Conservation (phyloP, 1,284 basidiomycete species). For the Heterobasidion annosum region DNA sequence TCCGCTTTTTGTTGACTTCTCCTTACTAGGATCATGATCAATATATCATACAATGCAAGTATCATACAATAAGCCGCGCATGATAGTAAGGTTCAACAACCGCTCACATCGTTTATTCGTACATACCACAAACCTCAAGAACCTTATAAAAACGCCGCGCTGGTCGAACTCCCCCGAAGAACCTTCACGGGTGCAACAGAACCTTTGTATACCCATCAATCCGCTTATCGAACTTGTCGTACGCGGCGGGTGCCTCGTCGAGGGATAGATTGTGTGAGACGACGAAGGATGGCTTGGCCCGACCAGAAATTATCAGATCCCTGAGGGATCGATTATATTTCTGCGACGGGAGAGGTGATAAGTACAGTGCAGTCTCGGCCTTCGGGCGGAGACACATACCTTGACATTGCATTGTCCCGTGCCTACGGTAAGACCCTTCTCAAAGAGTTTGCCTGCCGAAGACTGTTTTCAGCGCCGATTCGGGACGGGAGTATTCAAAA, state of each 20-base stretch:
- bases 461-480: background rate
- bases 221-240: conserved; percentile 40
- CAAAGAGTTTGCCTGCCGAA: conserved; percentile 33
- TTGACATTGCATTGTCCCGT: conserved; percentile 49
- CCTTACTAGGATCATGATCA: no score
- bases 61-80: background rate
- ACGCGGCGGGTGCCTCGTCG: conserved; percentile 36
- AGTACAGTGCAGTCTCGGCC: background rate
- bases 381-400: conserved; percentile 15
- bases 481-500: background rate
- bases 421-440: conserved; percentile 41
- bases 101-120: background rate
- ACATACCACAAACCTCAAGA: background rate
- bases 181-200: conserved; percentile 34
- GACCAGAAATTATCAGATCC: conserved; percentile 41
- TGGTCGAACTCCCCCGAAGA: background rate
- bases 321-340: conserved; percentile 41
- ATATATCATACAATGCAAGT: background rate
- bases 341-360: conserved; percentile 15
- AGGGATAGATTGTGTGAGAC: conserved; percentile 40
- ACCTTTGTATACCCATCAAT: conserved; percentile 44
- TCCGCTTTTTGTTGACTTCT: no score
- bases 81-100: background rate
- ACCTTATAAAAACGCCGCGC: background rate
- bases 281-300: conserved; percentile 41